Evolutionary conservation across 2,329 filamentous ascomycete species (phyloP).

Genomic region (Alternaria burnsii): DNA sequence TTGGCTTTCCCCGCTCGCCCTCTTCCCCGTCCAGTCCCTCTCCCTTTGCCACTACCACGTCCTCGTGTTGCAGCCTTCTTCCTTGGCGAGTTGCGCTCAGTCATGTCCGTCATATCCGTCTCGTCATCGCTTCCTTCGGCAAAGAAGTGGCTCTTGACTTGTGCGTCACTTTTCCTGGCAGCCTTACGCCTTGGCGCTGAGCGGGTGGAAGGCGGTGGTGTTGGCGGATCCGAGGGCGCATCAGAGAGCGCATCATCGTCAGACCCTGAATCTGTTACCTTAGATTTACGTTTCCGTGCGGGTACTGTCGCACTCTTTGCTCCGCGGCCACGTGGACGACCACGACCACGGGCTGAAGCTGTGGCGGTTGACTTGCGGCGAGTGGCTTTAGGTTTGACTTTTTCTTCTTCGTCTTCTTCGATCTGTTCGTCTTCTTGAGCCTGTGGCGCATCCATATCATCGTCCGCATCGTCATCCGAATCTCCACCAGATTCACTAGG

Average conservation of each 20-base stretch:
- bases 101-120: slow-evolving; percentile 42
- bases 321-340: slow-evolving; percentile 8
- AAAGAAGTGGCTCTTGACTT: slow-evolving; percentile 48
- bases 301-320: slow-evolving; percentile 16
- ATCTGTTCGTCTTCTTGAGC: slow-evolving; percentile 58
- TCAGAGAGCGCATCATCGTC: slow-evolving; percentile 24
- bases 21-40: slow-evolving; percentile 21
- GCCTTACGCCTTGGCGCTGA: slow-evolving; percentile 36
- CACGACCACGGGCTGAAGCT: neutral
- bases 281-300: slow-evolving; percentile 17
- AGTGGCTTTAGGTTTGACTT: slow-evolving; percentile 9
- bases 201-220: slow-evolving; percentile 19
- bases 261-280: slow-evolving; percentile 14
- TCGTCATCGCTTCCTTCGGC: slow-evolving; percentile 42
- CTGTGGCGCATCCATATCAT: slow-evolving; percentile 7
- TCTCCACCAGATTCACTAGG: slow-evolving; percentile 7
- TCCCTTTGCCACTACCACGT: slow-evolving; percentile 9
- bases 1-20: slow-evolving; percentile 14
- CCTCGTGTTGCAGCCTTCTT: slow-evolving; percentile 15
- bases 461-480: neutral
- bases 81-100: slow-evolving; percentile 32
- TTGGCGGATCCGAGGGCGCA: slow-evolving; percentile 13
- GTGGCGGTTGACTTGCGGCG: slow-evolving; percentile 20
- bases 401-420: slow-evolving; percentile 40
- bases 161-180: slow-evolving; percentile 39